Base-by-base conservation (phyloP, 83 land plant genomes). In the Thuja plicata region DNA sequence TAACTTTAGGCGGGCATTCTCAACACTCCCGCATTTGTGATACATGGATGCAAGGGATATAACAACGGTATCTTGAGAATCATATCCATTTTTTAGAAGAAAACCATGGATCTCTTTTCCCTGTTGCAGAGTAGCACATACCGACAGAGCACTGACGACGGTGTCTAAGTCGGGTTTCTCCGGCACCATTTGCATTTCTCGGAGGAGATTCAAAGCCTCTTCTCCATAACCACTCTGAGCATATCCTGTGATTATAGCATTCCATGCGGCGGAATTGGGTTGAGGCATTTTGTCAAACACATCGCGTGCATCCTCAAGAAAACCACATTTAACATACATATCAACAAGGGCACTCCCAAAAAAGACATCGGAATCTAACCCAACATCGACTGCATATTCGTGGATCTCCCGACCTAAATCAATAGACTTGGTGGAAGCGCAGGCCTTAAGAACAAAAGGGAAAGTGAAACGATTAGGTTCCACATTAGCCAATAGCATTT, bases 251-350 rank as follows among this genome's bases (percentile, higher is more conserved):
- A 62, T 27, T 43, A 86, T 86, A 5, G 87, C 73, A 86, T 34
- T 86, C 87, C 87, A 86, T 17, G 87, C 35, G 66, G 62, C 66
- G 19, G 38, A 17, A 60, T 86, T 86, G 37, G 45, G 43, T 8
- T 40, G 30, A 40, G 88, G 46, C 88, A 87, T 62, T 62, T 62
- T 15, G 50, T 87, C 88, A 57, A 87, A 87, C 88, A 87, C 77
- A 5, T 60, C 30, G 46, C 88, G 48, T 41, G 88, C 88, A 87
- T 66, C 88, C 73, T 70, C 45, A 7, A 87, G 6, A 40, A 10
- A 30, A 15, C 70, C 60, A 40, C 73, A 87, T 41, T 87, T 87
- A 15, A 15, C 73, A 13, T 87, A 87, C 88, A 87, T 62, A 38
- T 87, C 74, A 24, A 87, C 62, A 60, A 87, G 50, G 46, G 88